Percentiles rank a stretch among this genome's conserved stretches.
Evolutionary conservation across 2,329 filamentous ascomycete species (phyloP).

Genomic region (Penicillium sumatraense): DNA sequence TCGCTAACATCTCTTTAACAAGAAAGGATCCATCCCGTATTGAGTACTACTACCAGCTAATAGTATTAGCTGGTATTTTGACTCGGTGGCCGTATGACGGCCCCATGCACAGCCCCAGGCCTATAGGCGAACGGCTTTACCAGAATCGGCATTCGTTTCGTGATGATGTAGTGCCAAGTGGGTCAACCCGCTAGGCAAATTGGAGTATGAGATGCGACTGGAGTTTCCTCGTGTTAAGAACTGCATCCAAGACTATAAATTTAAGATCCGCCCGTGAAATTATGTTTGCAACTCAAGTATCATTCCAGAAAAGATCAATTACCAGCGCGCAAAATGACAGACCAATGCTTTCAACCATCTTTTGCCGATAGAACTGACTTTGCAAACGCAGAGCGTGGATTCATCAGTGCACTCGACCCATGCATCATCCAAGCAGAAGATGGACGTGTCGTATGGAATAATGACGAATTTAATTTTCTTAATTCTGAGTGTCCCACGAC

Average conservation of each 20-base stretch:
- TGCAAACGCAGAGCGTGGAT: conserved; percentile 27
- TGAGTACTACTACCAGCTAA: too few relatives aligned
- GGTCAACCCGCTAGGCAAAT: conserved; percentile 2
- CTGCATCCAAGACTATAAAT: neutral
- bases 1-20: too few relatives aligned
- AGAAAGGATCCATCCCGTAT: too few relatives aligned
- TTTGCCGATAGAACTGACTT: conserved; percentile 20
- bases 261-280: neutral
- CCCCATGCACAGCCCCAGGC: neutral
- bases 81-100: neutral
- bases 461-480: conserved; percentile 39
- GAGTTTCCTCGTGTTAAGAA: neutral
- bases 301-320: too few relatives aligned
- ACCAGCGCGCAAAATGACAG: neutral
- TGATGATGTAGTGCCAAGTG: neutral
- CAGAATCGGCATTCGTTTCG: neutral
- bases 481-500: conserved; percentile 27
- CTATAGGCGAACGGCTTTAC: conserved; percentile 1
- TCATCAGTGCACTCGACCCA: conserved; percentile 23
- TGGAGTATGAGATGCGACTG: conserved; percentile 5
- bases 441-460: conserved; percentile 40
- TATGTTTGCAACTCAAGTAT: neutral
- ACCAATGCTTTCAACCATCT: conserved; percentile 6
- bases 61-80: too few relatives aligned
- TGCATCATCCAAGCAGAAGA: conserved; percentile 22